Base-by-base conservation (phyloP, 805 yeast species). In the Starmerella stellata region DNA sequence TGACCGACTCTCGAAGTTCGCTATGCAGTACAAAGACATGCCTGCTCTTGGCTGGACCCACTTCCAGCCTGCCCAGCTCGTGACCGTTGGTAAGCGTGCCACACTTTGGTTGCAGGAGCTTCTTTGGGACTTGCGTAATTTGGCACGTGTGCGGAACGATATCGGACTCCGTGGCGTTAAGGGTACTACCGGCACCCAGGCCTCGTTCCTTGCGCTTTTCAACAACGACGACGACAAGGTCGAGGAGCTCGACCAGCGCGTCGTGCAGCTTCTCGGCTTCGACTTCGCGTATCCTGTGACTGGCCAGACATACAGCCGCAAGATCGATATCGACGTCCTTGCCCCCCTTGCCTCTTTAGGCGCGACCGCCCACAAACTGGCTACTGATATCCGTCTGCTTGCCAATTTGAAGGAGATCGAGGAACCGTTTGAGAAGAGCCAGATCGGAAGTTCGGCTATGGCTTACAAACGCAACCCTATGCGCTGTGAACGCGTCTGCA, bases 11-110 rank as follows among this genome's bases (percentile, higher is more conserved):
- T 62, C 82, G 43, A 65, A 78, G 57, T 90, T 90, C 60, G 96
- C 98, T 34, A 57, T 82, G 47, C 74, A 79, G 60, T 73, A 87
- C 69, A 90, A 90, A 65, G 96, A 90, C 60, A 62, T 85, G 62
- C 96, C 98, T 28, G 95, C 85, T 33, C 70, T 90, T 49, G 98
- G 98, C 27, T 90, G 96, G 96, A 90, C 98, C 41, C 98, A 90
- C 63, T 90, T 90, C 74, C 98, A 90, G 67, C 98, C 98, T 14
- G 98, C 98, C 38, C 98, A 90, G 66, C 73, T 90, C 59, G 87
- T 96, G 50, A 90, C 98, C 25, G 93, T 90, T 46, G 98, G 98
- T 60, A 90, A 90, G 69, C 78, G 98, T 64, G 92, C 93, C 40
- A 83, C 95, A 34, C 67, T 90, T 56, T 90, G 98, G 98, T 67